Percentiles rank a stretch among this genome's conserved stretches.
phyloP scores from a whole-genome alignment of 192 early-diverging fungal genomes.

The Backusella luteola region DNA sequence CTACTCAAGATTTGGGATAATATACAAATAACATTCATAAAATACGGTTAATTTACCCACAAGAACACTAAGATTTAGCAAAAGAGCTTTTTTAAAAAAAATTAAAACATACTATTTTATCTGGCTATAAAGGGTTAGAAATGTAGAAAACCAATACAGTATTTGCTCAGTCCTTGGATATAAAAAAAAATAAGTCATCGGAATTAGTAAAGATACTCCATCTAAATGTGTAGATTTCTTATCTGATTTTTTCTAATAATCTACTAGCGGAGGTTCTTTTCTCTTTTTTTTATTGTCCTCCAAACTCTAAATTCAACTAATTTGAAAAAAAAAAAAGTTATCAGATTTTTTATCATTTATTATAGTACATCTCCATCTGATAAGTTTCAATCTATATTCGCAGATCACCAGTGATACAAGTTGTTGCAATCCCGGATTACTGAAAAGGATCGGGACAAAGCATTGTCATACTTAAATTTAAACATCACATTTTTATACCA shows the following conservation, averaged over 20 bases:
- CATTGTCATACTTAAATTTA: not conserved
- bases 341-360: not conserved
- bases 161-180: not conserved
- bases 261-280: not conserved
- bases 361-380: constrained; percentile 1
- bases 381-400: not conserved
- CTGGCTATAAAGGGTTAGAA: not conserved
- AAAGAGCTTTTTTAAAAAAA: not conserved
- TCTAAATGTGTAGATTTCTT: not conserved
- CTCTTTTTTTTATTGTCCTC: not conserved
- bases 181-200: not conserved
- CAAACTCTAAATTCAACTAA: not conserved
- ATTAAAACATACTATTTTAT: not conserved
- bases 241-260: not conserved
- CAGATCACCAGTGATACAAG: not conserved
- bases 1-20: not conserved
- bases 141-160: not conserved
- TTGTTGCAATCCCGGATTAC: not conserved
- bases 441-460: not conserved
- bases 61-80: not conserved
- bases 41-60: not conserved
- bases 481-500: not conserved
- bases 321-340: not conserved
- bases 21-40: not conserved
- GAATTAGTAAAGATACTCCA: not conserved